Evolutionary conservation across 2,329 filamentous ascomycete species (phyloP), one percentile per base, ranked within the genome.

Genomic region (Cladorrhinum sp.): DNA sequence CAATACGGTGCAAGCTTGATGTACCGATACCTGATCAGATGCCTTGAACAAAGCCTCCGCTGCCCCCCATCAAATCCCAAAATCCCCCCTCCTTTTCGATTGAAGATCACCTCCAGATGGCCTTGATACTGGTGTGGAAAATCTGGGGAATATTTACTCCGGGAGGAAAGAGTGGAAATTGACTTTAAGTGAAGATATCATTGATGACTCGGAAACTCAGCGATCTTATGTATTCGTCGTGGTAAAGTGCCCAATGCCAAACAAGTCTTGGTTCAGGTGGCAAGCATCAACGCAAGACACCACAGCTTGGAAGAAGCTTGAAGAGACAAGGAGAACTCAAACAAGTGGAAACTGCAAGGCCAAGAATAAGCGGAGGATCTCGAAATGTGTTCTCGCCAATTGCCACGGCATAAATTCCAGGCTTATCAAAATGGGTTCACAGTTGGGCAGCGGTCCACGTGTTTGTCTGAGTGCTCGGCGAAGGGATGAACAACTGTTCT

Each of bases 21-120:
- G 66, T 68, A 68, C 59, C 51, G 26, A 54, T 67, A 68, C 65
- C 50, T 61, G 26, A 12, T 36, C 16, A 21, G 24, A 57, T 51
- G 42, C 42, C 42, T 46, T 46, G 18, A 57, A 21, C 21, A 46
- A 24, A 24, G 21, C 9, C 23, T 57, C 54, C 54, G 49, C 54
- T 46, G 23, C 10, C 36, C 54, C 54, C 54, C 54, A 57, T 36
- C 54, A 57, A 57, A 57, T 26, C 24, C 42, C 39, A 57, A 18
- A 20, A 10, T 12, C 42, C 42, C 42, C 18, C 42, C 18, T 46
- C 18, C 18, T 16, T 20, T 20, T 18, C 5, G 42, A 21, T 10
- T 46, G 42, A 46, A 46, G 18, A 46, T 46, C 42, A 46, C n/a
- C 16, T 4, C n/a, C 16, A 18, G 18, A 7, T 18, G 42, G n/a